Conservation (phyloP, 345 rosid genomes). For the Arabidopsis arenosa region DNA sequence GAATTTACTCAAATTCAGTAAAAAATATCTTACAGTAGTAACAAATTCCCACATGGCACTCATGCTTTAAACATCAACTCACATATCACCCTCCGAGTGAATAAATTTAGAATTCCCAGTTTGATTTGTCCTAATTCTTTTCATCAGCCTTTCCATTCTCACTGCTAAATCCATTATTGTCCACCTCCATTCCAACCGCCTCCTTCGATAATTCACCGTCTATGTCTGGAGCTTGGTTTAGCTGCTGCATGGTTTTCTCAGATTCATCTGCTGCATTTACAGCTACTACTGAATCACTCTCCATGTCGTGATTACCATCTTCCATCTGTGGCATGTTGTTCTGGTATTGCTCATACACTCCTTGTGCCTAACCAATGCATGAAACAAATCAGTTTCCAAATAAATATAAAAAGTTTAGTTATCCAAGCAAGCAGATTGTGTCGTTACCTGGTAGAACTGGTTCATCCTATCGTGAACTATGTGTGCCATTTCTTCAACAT, state of each 20-base stretch:
- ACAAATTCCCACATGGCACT: background rate
- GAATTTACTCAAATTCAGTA: constrained; percentile 5
- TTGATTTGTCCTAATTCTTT: constrained; percentile 27
- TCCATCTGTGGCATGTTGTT: constrained; percentile 52
- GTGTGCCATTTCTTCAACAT: constrained; percentile 77
- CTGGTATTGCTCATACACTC: constrained; percentile 53
- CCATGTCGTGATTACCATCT: constrained; percentile 43
- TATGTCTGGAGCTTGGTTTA: constrained; percentile 46
- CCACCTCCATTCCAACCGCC: constrained; percentile 32
- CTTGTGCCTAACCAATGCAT: constrained; percentile 53
- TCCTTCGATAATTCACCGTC: constrained; percentile 44
- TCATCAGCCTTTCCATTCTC: constrained; percentile 45
- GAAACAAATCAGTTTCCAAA: constrained; percentile 15
- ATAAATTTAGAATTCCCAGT: background rate
- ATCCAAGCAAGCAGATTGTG: background rate
- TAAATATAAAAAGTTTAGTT: background rate
- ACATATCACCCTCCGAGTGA: background rate
- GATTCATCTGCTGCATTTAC: constrained; percentile 44
- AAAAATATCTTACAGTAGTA: constrained; percentile 19
- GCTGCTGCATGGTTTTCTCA: constrained; percentile 26
- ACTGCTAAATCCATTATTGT: constrained; percentile 33
- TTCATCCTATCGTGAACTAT: constrained; percentile 62
- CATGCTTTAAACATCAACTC: background rate
- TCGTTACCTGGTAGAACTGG: constrained; percentile 68
- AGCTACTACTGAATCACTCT: constrained; percentile 47